phyloP scores from a whole-genome alignment of 495 filamentous ascomycete species.

The Trichoderma gamsii region DNA sequence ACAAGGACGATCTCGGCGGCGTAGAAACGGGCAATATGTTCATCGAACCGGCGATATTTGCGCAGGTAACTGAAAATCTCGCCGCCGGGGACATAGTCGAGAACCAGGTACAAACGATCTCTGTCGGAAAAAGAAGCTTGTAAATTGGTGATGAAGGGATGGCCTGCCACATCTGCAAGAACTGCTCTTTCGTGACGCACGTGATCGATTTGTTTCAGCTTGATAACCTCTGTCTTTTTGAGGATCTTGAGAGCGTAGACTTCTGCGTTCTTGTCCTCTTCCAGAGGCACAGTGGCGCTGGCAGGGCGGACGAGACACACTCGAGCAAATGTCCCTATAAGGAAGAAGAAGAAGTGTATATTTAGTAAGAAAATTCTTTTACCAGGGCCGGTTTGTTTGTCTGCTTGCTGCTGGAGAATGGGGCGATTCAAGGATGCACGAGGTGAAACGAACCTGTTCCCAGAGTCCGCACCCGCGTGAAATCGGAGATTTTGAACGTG shows the following conservation, averaged over 20 bases:
- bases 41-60: conserved; percentile 77
- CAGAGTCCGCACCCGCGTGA: conserved; percentile 79
- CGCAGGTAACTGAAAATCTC: conserved; percentile 94
- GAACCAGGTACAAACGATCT: conserved; percentile 86
- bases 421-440: conserved; percentile 5
- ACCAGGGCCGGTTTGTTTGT: not conserved
- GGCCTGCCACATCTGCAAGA: conserved; percentile 78
- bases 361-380: not conserved
- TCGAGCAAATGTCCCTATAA: conserved; percentile 84
- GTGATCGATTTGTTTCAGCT: conserved; percentile 95
- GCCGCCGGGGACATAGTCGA: conserved; percentile 87
- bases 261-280: conserved; percentile 37
- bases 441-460: conserved; percentile 62
- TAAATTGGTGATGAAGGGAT: conserved; percentile 93
- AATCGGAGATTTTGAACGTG: conserved; percentile 56
- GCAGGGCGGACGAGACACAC: conserved; percentile 78
- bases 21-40: conserved; percentile 83
- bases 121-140: conserved; percentile 84
- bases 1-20: conserved; percentile 92
- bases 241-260: conserved; percentile 93
- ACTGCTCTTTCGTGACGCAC: conserved; percentile 89
- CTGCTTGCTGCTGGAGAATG: not conserved
- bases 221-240: conserved; percentile 89
- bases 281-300: conserved; percentile 45
- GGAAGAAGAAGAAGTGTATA: conserved; percentile 31